A percentile compares a stretch with the other conserved stretches of the same genome.
These are phyloP conservation scores for Bruguiera hainesii DNA, from an alignment of 441 rosid genomes.

Conservation along the genomic window DNA sequence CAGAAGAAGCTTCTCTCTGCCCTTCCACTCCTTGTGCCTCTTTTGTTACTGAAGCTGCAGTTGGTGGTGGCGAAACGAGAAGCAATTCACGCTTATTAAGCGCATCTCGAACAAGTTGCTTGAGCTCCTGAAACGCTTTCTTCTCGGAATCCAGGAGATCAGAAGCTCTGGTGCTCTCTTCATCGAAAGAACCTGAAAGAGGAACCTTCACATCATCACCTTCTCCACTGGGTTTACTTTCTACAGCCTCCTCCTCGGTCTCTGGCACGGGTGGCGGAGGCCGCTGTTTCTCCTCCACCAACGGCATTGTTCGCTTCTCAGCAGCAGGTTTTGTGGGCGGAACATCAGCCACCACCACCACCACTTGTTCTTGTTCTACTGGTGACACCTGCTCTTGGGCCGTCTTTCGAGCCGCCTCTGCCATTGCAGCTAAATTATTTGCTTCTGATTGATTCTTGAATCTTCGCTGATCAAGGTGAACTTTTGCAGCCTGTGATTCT, in stretches of 20 bases:
- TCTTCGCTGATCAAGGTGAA: too few relatives aligned
- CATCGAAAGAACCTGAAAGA: slow-evolving; percentile 54
- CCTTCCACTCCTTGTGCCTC: slow-evolving; percentile 20
- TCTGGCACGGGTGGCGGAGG: slow-evolving; percentile 16
- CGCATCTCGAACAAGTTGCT: slow-evolving; percentile 52
- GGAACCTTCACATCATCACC: slow-evolving; percentile 35
- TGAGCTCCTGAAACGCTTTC: slow-evolving; percentile 59
- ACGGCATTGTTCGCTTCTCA: not conserved
- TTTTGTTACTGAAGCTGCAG: slow-evolving; percentile 12
- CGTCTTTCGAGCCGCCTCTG: slow-evolving; percentile 15
- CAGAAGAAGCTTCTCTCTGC: not conserved
- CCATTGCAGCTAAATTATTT: not conserved
- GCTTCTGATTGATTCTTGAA: too few relatives aligned
- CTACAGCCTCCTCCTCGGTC: slow-evolving; percentile 26
- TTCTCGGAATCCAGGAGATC: slow-evolving; percentile 64
- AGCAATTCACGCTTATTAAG: slow-evolving; percentile 41
- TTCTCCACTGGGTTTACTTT: slow-evolving; percentile 14
- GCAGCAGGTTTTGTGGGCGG: slow-evolving; percentile 10
- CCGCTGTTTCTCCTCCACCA: slow-evolving; percentile 19
- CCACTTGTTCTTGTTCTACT: slow-evolving; percentile 7
- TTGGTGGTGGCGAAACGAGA: slow-evolving; percentile 1
- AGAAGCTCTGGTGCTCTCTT: slow-evolving; percentile 60
- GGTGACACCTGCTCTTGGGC: not conserved
- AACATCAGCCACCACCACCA: slow-evolving; percentile 18
- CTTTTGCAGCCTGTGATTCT: not conserved